Evolutionary conservation across 75 land plant genomes (phyloP), one percentile per base, ranked within the genome.

Genomic region (Pinus tabuliformis): DNA sequence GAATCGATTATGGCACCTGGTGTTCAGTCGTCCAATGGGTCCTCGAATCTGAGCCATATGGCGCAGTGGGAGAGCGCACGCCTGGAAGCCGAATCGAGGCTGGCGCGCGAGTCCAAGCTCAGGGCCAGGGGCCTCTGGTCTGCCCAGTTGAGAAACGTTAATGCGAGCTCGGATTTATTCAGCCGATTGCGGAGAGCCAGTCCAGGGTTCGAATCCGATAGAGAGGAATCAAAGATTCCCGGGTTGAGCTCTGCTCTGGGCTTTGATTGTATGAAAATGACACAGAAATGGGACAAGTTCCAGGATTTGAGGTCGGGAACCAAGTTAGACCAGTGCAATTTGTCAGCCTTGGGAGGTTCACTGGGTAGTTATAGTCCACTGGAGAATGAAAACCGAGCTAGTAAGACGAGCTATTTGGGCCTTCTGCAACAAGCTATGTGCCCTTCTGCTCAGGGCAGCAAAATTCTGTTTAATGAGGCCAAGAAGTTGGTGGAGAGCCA

Each of bases 61-160:
- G 85, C 90, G 22, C 92, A 90, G 83, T 90, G 92, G 92, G 92
- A 90, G 77, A 89, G 86, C 45, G 92, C 91, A 2, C 79, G 92
- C 18, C 85, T 88, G 18, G 92, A 90, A 49, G 91, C 92, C 18
- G 92, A 89, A 63, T 83, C 86, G 4, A 72, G 93, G 12, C 78
- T 91, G 14, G 87, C 62, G 8, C 68, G 82, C 4, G 86, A 89
- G 21, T 83, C 90, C 37, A 86, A 79, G 72, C 79, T 88, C 36
- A 65, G 87, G 49, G 54, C 72, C 3, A 68, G 21, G 13, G 49
- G 20, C 70, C 49, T 65, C 21, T 17, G 45, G 18, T 7, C 33
- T 9, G 20, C 5, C 42, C 17, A 45, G 6, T 39, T 17, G 2
- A 1, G 18, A 18, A 37, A 28, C 14, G 16, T 13, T 15, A 49